These are phyloP conservation scores for Fusarium sulawesiense DNA, from an alignment of 2,329 filamentous ascomycete species.

Conservation along the genomic window DNA sequence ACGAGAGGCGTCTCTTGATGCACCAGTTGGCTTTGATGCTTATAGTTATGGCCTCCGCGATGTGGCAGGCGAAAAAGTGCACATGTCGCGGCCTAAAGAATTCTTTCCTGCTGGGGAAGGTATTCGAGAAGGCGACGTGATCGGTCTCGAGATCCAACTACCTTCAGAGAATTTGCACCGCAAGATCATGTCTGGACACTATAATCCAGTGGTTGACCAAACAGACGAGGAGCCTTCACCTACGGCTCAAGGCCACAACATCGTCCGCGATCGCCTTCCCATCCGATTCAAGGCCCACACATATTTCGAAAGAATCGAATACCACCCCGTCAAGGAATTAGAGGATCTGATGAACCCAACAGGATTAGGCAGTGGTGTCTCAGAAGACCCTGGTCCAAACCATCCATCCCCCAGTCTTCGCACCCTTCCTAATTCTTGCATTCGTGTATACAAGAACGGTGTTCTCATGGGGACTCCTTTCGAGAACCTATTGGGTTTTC, in stretches of 20 bases:
- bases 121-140: constrained; percentile 89
- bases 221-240: constrained; percentile 66
- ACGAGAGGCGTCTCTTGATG: constrained; percentile 83
- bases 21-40: constrained; percentile 86
- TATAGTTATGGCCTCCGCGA: constrained; percentile 96
- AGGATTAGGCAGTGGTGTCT: constrained; percentile 57
- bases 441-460: constrained; percentile 95
- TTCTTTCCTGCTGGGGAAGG: constrained; percentile 84
- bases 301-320: constrained; percentile 94
- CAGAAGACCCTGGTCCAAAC: constrained; percentile 74
- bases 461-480: constrained; percentile 87
- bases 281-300: constrained; percentile 94
- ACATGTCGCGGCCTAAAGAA: constrained; percentile 92
- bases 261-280: constrained; percentile 93
- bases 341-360: constrained; percentile 82
- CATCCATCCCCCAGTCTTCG: constrained; percentile 81
- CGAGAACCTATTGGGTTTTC: constrained; percentile 86
- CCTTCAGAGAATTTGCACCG: constrained; percentile 87
- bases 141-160: constrained; percentile 91
- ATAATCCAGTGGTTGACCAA: constrained; percentile 85
- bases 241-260: constrained; percentile 74
- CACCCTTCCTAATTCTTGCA: constrained; percentile 85
- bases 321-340: constrained; percentile 86
- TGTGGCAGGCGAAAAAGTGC: constrained; percentile 88
- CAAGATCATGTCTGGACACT: constrained; percentile 87